Conservation (phyloP, 2,329 filamentous ascomycete species). For the Emmonsia crescens region DNA sequence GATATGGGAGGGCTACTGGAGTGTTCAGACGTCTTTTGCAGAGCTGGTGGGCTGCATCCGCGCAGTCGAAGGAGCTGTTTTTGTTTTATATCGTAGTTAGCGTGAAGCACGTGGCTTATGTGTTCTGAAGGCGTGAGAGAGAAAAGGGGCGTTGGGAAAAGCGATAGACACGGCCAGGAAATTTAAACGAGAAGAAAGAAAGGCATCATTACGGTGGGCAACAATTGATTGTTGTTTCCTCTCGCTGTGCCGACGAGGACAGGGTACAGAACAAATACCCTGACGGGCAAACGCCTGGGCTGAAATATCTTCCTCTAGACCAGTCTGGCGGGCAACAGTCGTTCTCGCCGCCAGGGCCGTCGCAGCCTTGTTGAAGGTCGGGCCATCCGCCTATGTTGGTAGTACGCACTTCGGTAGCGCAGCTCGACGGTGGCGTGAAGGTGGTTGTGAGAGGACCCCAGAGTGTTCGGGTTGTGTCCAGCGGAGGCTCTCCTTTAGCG, state of each 20-base stretch:
- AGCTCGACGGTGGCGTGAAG: not conserved
- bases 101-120: not conserved
- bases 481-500: not conserved
- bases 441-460: not conserved
- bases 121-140: not conserved
- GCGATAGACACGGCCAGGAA: not conserved
- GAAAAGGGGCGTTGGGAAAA: too few relatives aligned
- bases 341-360: not conserved
- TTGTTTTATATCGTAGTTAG: not conserved
- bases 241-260: not conserved
- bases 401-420: not conserved
- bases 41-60: not conserved
- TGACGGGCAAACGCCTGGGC: not conserved
- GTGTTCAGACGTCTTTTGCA: not conserved
- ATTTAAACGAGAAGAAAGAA: not conserved
- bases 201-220: not conserved
- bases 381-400: not conserved
- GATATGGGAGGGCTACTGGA: not conserved
- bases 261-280: not conserved
- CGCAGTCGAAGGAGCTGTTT: not conserved
- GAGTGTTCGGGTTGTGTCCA: not conserved
- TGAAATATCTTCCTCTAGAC: not conserved
- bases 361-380: not conserved
- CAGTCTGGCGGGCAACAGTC: not conserved
- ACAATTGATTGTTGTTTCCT: not conserved